Evolutionary conservation across 1,284 basidiomycete genomes (phyloP), one percentile per base, ranked within the genome.

Genomic region (Pascua guehoae): DNA sequence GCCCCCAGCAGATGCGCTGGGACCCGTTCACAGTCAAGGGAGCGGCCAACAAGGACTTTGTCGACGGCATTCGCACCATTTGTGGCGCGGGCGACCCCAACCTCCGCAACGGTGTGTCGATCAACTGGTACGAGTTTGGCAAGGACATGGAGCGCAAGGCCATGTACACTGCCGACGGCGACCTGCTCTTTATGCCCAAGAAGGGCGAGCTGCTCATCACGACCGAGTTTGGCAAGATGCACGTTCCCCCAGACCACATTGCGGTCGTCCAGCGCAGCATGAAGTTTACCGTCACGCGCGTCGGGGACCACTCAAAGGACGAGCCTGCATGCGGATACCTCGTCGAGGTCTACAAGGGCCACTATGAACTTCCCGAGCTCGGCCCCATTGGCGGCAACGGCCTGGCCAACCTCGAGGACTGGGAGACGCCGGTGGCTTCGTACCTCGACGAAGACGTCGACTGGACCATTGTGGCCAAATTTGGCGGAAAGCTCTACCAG

Each of bases 141-240:
- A 69, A 79, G 46, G 83, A 82, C 9, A 88, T 88, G 86, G 81
- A 78, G 38, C 83, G 82, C 51, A 81, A 78, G 62, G 85, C 85
- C 8, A 85, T 87, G 69, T 82, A 82, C 66, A 86, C 86, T 66
- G 83, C 80, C 46, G 86, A 87, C 63, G 86, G 86, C 7, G 85
- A 87, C 70, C 81, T 87, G 75, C 72, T 87, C 63, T 84, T 88
- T 63, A 42, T 87, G 7, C 86, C 86, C 14, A 82, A 85, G 68
- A 80, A 83, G 65, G 85, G 85, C 8, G 79, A 84, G 18, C 70
- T 88, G 61, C 83, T 86, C 67, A 81, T 88, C 50, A 84, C 85
- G 70, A 87, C 86, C 5, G 86, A 88, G 72, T 82, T 86, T 60
- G 86, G 86, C 54, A 82, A 80, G 82, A 56, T 87, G 55, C 83